phyloP scores from a whole-genome alignment of 2,329 filamentous ascomycete genomes.

The Metarhizium humberi region DNA sequence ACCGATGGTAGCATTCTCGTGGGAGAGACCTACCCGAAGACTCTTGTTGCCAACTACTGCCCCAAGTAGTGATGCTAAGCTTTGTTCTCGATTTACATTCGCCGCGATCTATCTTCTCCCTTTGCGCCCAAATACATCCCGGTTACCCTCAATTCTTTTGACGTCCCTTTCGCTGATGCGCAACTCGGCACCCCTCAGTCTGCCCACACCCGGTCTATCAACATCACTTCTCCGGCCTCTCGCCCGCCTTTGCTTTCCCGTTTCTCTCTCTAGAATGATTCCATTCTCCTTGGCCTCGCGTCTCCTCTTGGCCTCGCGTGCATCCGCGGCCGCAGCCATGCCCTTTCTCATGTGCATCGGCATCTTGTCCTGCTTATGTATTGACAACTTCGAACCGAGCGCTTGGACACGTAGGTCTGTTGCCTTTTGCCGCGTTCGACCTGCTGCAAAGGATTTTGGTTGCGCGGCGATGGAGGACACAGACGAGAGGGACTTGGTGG shows the following conservation, averaged over 20 bases:
- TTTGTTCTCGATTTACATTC: not conserved
- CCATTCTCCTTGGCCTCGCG: conserved; percentile 82
- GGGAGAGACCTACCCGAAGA: too few relatives aligned
- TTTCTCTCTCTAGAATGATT: conserved; percentile 65
- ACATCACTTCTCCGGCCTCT: conserved; percentile 54
- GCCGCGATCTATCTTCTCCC: conserved; percentile 16
- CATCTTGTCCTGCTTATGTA: conserved; percentile 77
- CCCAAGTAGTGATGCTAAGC: too few relatives aligned
- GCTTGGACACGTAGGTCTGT: conserved; percentile 76
- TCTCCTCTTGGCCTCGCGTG: conserved; percentile 61
- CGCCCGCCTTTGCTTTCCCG: conserved; percentile 28
- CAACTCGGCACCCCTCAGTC: conserved; percentile 69
- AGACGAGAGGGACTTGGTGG: conserved; percentile 33
- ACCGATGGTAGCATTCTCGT: too few relatives aligned
- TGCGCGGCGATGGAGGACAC: conserved; percentile 26
- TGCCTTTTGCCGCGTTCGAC: conserved; percentile 70
- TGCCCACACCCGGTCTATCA: conserved; percentile 71
- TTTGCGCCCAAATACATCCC: conserved; percentile 30
- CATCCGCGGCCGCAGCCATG: conserved; percentile 58
- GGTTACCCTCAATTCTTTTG: conserved; percentile 53
- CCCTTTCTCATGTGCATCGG: conserved; percentile 79
- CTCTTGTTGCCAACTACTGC: too few relatives aligned
- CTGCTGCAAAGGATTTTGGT: conserved; percentile 39
- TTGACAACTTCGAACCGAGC: conserved; percentile 66
- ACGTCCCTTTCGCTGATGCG: conserved; percentile 72